Evolutionary conservation across 2,329 filamentous ascomycete genomes (phyloP).

Genomic region (Pezicula carpinea): DNA sequence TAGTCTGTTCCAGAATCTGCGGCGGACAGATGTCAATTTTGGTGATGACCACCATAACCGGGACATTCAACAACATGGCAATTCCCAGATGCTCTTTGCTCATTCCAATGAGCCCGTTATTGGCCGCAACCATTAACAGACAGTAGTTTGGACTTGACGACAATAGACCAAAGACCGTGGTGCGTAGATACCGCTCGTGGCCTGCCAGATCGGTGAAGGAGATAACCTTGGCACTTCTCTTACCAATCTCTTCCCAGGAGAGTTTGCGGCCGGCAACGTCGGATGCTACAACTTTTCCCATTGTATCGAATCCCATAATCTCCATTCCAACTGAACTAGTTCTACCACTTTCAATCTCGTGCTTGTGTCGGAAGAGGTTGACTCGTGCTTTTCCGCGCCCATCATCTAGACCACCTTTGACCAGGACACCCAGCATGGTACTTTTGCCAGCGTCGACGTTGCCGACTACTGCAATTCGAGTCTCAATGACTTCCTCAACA

Average conservation of each 20-base stretch:
- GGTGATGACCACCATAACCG: slow-evolving; percentile 95
- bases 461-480: slow-evolving; percentile 90
- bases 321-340: slow-evolving; percentile 98
- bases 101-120: slow-evolving; percentile 96
- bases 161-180: slow-evolving; percentile 91
- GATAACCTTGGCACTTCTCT: slow-evolving; percentile 92
- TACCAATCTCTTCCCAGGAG: slow-evolving; percentile 97
- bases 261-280: slow-evolving; percentile 80
- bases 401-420: slow-evolving; percentile 93
- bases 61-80: slow-evolving; percentile 88
- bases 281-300: slow-evolving; percentile 76
- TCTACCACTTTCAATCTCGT: slow-evolving; percentile 91
- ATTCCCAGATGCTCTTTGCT: slow-evolving; percentile 97
- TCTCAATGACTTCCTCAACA: slow-evolving; percentile 89
- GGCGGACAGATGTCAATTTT: slow-evolving; percentile 98
- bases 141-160: slow-evolving; percentile 97
- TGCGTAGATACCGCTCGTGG: slow-evolving; percentile 91
- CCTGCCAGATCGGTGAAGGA: slow-evolving; percentile 93
- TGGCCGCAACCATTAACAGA: slow-evolving; percentile 95
- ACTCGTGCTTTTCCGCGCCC: slow-evolving; percentile 89
- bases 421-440: slow-evolving; percentile 90
- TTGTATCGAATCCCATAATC: slow-evolving; percentile 93
- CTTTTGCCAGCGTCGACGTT: slow-evolving; percentile 98
- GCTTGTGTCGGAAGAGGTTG: slow-evolving; percentile 95
- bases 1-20: slow-evolving; percentile 89